Percentiles rank a stretch among this genome's conserved stretches.
phyloP scores from a whole-genome alignment of 108 stramenopile genomes.

The Schizochytrium sp. region DNA sequence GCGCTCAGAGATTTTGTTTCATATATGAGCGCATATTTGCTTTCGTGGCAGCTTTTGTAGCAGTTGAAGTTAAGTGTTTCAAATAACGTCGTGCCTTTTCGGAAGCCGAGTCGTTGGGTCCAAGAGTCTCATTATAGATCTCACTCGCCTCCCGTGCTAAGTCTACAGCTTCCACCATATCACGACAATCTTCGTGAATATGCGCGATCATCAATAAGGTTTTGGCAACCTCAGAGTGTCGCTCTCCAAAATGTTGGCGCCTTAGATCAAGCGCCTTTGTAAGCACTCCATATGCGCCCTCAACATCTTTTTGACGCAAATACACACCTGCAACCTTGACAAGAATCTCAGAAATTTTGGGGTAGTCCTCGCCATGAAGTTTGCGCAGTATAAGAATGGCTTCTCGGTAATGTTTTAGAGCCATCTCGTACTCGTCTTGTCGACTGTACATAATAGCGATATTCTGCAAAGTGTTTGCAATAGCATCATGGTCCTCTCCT shows the following conservation, averaged over 20 bases:
- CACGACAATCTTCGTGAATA: not conserved
- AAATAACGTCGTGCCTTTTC: not conserved
- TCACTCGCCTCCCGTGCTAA: not conserved
- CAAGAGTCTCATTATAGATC: not conserved
- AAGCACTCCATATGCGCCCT: not conserved
- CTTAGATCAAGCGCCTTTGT: not conserved
- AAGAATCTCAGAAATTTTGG: not conserved
- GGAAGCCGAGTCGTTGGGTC: not conserved
- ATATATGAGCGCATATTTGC: slow-evolving; percentile 11
- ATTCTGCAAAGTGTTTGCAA: not conserved
- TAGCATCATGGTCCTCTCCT: not conserved
- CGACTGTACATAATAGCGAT: slow-evolving; percentile 38
- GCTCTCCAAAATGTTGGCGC: not conserved
- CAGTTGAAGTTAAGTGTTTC: not conserved
- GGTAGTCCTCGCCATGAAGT: not conserved
- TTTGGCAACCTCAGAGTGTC: not conserved
- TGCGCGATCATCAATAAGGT: not conserved
- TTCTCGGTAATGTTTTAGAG: not conserved
- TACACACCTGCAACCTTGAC: not conserved
- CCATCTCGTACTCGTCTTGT: slow-evolving; percentile 19
- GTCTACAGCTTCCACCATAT: not conserved
- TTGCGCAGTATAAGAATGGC: not conserved
- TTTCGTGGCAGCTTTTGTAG: slow-evolving; percentile 4
- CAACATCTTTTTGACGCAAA: not conserved
- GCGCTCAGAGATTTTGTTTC: not conserved